Conservation (phyloP, 2,329 filamentous ascomycete genomes). For the Daldinia sp. region DNA sequence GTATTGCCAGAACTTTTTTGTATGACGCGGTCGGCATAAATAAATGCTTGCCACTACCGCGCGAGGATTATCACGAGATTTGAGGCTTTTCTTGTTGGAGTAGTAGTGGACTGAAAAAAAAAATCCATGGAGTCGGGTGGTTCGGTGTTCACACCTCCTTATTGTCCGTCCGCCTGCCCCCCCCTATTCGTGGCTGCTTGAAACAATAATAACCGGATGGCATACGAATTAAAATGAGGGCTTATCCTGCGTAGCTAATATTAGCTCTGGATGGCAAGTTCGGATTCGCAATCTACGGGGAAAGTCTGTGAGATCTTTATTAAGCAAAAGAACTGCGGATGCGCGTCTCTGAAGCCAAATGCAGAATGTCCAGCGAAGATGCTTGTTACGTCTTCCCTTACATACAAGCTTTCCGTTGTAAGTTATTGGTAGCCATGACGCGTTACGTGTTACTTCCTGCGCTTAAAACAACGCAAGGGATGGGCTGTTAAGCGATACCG, state of each 20-base stretch:
- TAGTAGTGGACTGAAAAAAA: background rate
- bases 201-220: background rate
- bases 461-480: constrained; percentile 35
- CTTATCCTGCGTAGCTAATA: constrained; percentile 3
- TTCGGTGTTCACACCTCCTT: background rate
- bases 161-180: background rate
- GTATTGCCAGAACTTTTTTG: constrained; percentile 2
- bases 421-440: constrained; percentile 15
- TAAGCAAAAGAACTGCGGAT: background rate
- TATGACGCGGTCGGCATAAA: constrained; percentile 17
- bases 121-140: background rate
- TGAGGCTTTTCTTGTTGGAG: background rate
- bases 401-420: constrained; percentile 14
- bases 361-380: background rate
- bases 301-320: background rate
- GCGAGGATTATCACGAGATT: background rate
- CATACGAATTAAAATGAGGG: background rate
- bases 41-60: constrained; percentile 7
- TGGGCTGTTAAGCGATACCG: constrained; percentile 22
- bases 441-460: constrained; percentile 6
- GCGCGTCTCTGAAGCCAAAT: constrained; percentile 3
- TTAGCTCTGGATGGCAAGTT: constrained; percentile 2
- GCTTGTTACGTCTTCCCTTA: constrained; percentile 4
- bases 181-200: background rate
- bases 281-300: constrained; percentile 1